Evolutionary conservation across 192 early-diverging fungal species (phyloP), one percentile per base, ranked within the genome.

Genomic region (Backusella psychrophila): DNA sequence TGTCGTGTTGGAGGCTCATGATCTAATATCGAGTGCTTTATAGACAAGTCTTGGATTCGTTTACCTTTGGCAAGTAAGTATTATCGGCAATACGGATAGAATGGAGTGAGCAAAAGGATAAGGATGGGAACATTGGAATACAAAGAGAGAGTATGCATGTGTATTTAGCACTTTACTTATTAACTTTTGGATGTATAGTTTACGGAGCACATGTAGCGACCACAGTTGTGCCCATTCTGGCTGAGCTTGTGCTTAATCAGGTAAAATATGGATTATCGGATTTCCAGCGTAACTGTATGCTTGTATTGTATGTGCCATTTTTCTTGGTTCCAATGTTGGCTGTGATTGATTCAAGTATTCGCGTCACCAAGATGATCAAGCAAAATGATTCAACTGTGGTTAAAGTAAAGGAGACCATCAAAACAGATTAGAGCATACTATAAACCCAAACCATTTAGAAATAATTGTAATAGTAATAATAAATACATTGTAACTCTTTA

Each of bases 131-230:
- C 2, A 33, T 3, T 33, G 33, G 34, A 67, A 67, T 17, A 26
- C 6, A 36, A 2, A 38, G 77, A 5, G 34, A 49, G 29, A 71
- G 84, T 33, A 2, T 33, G 31, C 31, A 1, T 33, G 31, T 33
- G 31, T 33, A 33, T 33, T 2, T 33, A 33, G 31, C 31, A 33
- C 31, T 33, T 33, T 33, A 15, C 81, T 59, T 59, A 59, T 59
- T 59, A 26, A 26, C 19, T 59, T 29, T 15, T 71, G 26, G 9
- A 84, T 75, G 46, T 6, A 80, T 87, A 52, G 77, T 91, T 41
- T 95, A 95, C 78, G 83, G 89, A 3, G 84, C 85, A 29, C 94
- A 95, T 76, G 93, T 94, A 23, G 76, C 84, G 29, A 95, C 94
- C 7, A 93, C 93, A 3, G 86, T 93, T 70, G 44, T 88, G 17